Evolutionary conservation across 1,139 yeast genomes (phyloP).

Genomic region (Yamadazyma pseudoaaseri): DNA sequence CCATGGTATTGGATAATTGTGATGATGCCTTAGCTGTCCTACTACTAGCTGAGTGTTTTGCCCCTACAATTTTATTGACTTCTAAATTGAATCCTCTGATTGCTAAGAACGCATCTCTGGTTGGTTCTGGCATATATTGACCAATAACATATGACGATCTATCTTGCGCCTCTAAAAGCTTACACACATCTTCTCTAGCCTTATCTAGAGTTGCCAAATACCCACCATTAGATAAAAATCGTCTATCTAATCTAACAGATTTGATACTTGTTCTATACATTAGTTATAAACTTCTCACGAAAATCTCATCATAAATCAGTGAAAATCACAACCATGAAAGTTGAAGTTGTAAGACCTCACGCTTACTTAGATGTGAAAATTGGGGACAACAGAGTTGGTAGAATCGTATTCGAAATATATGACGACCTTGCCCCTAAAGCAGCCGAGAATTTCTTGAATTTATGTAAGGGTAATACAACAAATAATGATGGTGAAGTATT

Average conservation of each 20-base stretch:
- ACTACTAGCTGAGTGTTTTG: conserved; percentile 39
- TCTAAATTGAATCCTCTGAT: conserved; percentile 69
- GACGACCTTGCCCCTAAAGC: conserved; percentile 60
- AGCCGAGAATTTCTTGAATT: conserved; percentile 47
- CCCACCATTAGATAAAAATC: conserved; percentile 1
- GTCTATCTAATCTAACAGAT: too few species aligned
- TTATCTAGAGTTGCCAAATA: conserved; percentile 16
- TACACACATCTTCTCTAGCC: conserved; percentile 44
- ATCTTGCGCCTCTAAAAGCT: conserved; percentile 48
- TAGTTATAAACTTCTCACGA: too few species aligned
- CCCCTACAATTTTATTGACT: conserved; percentile 54
- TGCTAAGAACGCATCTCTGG: conserved; percentile 67
- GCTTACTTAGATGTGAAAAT: conserved; percentile 62
- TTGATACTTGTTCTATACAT: neutral
- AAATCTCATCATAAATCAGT: too few species aligned
- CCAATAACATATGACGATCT: conserved; percentile 65
- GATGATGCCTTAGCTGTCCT: conserved; percentile 31
- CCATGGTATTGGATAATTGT: conserved; percentile 31
- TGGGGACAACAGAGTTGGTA: conserved; percentile 47
- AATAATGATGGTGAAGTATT: conserved; percentile 4
- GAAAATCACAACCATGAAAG: conserved; percentile 24
- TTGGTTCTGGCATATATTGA: conserved; percentile 68
- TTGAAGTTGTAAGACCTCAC: conserved; percentile 29
- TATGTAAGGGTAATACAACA: conserved; percentile 34
- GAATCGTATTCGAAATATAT: conserved; percentile 63